phyloP scores from a whole-genome alignment of 192 early-diverging fungal genomes.

The Rhizophagus sp. region DNA sequence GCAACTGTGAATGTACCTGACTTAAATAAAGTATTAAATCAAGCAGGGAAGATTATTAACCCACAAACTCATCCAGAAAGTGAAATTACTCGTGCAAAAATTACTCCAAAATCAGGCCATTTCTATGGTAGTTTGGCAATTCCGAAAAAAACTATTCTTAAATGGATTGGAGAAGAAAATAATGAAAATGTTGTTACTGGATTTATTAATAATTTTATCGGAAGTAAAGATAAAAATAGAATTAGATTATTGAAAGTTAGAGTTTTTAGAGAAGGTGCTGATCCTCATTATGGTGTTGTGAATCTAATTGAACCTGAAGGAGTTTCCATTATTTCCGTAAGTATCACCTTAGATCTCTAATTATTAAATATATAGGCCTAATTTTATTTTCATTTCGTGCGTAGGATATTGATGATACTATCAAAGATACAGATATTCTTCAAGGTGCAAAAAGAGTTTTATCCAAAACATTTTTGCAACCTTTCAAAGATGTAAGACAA shows the following conservation, averaged over 20 bases:
- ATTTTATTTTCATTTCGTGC: too few species aligned
- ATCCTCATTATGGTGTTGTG: conserved; percentile 43
- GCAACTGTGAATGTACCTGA: neutral
- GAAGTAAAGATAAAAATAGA: neutral
- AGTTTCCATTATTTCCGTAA: conserved; percentile 74
- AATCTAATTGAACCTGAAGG: conserved; percentile 72
- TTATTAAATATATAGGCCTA: too few species aligned
- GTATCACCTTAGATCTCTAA: neutral
- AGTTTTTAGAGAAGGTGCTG: conserved; percentile 30
- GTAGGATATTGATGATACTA: conserved; percentile 89
- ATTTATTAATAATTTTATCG: neutral
- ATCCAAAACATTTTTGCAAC: conserved; percentile 68
- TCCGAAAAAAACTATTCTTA: neutral
- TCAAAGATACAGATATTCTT: conserved; percentile 84
- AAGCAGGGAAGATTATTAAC: neutral
- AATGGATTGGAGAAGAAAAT: conserved; percentile 3
- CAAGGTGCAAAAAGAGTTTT: conserved; percentile 68
- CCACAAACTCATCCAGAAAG: neutral
- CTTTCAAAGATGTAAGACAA: conserved; percentile 47
- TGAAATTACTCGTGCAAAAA: neutral
- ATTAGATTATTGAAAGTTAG: neutral
- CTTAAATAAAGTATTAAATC: neutral
- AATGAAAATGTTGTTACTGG: neutral
- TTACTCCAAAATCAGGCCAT: neutral
- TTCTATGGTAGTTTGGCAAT: neutral